Conservation (phyloP, 768 basidiomycete species). For the Leucosporidium scottii region DNA sequence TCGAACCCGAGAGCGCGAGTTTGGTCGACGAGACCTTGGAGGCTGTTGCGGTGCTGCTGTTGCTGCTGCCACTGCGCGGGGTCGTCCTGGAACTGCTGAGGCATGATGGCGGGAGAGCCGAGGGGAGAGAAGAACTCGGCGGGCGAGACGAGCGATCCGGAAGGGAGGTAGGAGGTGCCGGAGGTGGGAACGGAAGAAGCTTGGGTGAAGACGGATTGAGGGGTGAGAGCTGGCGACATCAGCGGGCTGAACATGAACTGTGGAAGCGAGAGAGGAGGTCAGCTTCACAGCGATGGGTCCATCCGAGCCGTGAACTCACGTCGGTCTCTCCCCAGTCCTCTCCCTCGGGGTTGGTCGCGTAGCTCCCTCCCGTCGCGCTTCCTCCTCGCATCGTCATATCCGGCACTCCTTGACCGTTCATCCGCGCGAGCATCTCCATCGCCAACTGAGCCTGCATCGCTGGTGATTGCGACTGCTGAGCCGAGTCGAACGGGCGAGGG, state of each 20-base stretch:
- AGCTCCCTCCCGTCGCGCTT: slow-evolving; percentile 2
- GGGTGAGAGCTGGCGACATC: slow-evolving; percentile 44
- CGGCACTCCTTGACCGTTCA: not conserved
- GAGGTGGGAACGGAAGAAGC: slow-evolving; percentile 30
- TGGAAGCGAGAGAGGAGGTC: not conserved
- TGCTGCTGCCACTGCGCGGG: not conserved
- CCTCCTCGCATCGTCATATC: not conserved
- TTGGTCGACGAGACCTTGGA: slow-evolving; percentile 31
- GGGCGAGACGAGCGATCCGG: slow-evolving; percentile 15
- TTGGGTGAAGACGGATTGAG: slow-evolving; percentile 34
- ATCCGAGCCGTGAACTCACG: not conserved
- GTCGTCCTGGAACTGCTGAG: slow-evolving; percentile 24
- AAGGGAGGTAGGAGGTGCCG: slow-evolving; percentile 3
- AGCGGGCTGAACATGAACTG: slow-evolving; percentile 43
- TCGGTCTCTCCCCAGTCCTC: slow-evolving; percentile 28
- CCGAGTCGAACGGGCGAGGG: not conserved
- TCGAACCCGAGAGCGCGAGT: slow-evolving; percentile 17
- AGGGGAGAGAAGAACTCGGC: slow-evolving; percentile 34
- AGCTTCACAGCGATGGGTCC: no score
- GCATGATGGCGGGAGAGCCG: slow-evolving; percentile 33
- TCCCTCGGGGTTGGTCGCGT: slow-evolving; percentile 11
- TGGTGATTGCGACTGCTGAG: not conserved
- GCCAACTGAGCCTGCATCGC: not conserved
- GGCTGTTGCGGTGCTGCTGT: slow-evolving; percentile 20
- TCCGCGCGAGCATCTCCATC: not conserved